These are phyloP conservation scores for Beauveria caledonica DNA, from an alignment of 2,329 filamentous ascomycete species.

Conservation along the genomic window DNA sequence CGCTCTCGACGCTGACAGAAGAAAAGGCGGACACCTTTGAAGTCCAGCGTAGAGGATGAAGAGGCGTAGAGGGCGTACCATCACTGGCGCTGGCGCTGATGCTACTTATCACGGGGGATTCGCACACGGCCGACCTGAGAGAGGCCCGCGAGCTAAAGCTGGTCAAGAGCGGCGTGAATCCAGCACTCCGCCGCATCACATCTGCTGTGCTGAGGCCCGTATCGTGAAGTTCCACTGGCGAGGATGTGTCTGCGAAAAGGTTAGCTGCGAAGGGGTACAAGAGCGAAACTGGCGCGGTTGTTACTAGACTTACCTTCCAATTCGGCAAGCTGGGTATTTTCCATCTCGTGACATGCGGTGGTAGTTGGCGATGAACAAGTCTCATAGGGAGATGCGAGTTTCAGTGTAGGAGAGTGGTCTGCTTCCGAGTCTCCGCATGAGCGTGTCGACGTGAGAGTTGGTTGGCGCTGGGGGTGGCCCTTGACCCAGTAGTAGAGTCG, in stretches of 20 bases:
- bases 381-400: neutral
- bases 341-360: constrained; percentile 29
- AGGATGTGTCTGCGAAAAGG: constrained; percentile 32
- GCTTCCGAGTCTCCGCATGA: neutral
- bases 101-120: neutral
- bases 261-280: neutral
- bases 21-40: neutral
- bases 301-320: constrained; percentile 32
- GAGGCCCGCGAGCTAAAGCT: constrained; percentile 5
- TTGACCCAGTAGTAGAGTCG: constrained; percentile 44
- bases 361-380: neutral
- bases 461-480: constrained; percentile 25
- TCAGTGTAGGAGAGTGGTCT: neutral
- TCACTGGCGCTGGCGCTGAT: neutral
- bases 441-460: neutral
- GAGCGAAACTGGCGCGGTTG: neutral
- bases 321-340: constrained; percentile 36
- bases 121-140: neutral
- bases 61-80: neutral
- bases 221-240: constrained; percentile 36
- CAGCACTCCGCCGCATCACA: constrained; percentile 27
- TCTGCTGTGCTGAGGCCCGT: constrained; percentile 32
- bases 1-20: neutral
- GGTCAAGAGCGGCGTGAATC: constrained; percentile 18
- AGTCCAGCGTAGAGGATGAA: neutral